Evolutionary conservation across 805 yeast genomes (phyloP).

Genomic region (Metschnikowia reukaufii): DNA sequence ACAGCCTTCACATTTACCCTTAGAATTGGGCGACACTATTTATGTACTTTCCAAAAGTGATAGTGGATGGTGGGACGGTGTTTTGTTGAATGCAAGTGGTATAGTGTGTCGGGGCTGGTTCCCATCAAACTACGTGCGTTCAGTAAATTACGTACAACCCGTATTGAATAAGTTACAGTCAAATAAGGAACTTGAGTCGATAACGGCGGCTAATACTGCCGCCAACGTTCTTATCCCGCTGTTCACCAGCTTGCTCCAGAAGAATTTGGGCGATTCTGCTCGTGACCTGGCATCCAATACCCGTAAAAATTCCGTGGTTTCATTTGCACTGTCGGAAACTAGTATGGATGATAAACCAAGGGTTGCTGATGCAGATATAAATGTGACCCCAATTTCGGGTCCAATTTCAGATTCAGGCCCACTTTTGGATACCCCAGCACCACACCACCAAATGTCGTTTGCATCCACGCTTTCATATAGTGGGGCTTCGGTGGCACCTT

Average conservation of each 20-base stretch:
- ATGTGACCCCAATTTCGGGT: no score
- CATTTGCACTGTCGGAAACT: slow-evolving; percentile 48
- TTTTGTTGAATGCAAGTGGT: slow-evolving; percentile 36
- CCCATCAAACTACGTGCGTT: slow-evolving; percentile 62
- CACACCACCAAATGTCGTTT: slow-evolving; percentile 15
- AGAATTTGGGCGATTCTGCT: slow-evolving; percentile 32
- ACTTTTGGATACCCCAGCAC: slow-evolving; percentile 1
- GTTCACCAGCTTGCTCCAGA: slow-evolving; percentile 38
- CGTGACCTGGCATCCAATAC: slow-evolving; percentile 34
- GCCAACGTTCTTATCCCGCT: slow-evolving; percentile 46
- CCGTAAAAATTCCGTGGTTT: slow-evolving; percentile 49
- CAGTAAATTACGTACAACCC: slow-evolving; percentile 45
- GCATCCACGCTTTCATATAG: slow-evolving; percentile 12
- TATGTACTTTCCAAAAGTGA: slow-evolving; percentile 65
- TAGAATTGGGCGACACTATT: slow-evolving; percentile 66
- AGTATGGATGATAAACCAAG: slow-evolving; percentile 22
- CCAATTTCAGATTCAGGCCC: no score
- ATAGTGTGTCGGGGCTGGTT: slow-evolving; percentile 76
- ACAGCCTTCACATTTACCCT: slow-evolving; percentile 50
- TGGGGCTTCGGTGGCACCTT: slow-evolving; percentile 7
- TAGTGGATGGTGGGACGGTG: slow-evolving; percentile 90
- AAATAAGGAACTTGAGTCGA: slow-evolving; percentile 41
- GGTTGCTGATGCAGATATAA: no score
- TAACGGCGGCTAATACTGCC: slow-evolving; percentile 48
- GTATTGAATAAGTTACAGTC: slow-evolving; percentile 37